These are phyloP conservation scores for Limonomyces culmigenus DNA, from an alignment of 1,284 basidiomycete genomes.

Conservation along the genomic window DNA sequence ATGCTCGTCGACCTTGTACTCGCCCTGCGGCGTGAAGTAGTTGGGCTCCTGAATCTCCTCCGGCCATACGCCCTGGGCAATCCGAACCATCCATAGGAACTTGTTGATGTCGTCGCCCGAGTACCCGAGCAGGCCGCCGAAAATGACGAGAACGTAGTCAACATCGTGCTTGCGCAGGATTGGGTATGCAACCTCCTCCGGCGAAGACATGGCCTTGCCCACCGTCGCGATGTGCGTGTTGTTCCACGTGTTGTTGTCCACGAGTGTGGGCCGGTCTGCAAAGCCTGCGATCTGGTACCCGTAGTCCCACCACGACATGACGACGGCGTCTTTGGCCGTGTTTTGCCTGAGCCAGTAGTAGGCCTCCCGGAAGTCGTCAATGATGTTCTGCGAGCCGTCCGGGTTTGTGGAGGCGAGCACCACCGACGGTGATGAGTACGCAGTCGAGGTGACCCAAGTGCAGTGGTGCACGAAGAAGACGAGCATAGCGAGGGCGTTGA, in stretches of 20 bases:
- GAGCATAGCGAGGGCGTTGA: constrained; percentile 70
- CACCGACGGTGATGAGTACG: constrained; percentile 97
- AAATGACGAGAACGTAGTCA: constrained; percentile 95
- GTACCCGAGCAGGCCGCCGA: constrained; percentile 92
- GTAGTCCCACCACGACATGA: constrained; percentile 99
- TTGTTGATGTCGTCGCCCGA: constrained; percentile 99
- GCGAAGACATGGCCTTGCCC: constrained; percentile 91
- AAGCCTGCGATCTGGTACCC: constrained; percentile 99
- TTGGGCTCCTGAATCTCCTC: constrained; percentile 91
- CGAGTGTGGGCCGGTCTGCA: constrained; percentile 92
- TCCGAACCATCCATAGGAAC: constrained; percentile 98
- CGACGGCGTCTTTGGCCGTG: constrained; percentile 79
- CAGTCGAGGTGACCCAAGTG: constrained; percentile 89
- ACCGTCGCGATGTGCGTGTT: constrained; percentile 98
- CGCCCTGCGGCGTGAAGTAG: constrained; percentile 89
- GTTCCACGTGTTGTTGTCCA: constrained; percentile 99
- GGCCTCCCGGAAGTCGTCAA: constrained; percentile 99
- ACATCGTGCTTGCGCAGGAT: constrained; percentile 97
- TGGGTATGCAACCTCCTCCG: constrained; percentile 92
- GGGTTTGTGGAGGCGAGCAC: constrained; percentile 71
- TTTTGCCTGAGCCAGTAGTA: constrained; percentile 99
- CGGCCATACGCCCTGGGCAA: constrained; percentile 97
- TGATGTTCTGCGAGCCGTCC: constrained; percentile 88
- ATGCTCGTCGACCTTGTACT: constrained; percentile 84
- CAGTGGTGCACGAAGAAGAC: constrained; percentile 89